phyloP scores from a whole-genome alignment of 306 rosid species.

The Oxytropis ochrocephala region DNA sequence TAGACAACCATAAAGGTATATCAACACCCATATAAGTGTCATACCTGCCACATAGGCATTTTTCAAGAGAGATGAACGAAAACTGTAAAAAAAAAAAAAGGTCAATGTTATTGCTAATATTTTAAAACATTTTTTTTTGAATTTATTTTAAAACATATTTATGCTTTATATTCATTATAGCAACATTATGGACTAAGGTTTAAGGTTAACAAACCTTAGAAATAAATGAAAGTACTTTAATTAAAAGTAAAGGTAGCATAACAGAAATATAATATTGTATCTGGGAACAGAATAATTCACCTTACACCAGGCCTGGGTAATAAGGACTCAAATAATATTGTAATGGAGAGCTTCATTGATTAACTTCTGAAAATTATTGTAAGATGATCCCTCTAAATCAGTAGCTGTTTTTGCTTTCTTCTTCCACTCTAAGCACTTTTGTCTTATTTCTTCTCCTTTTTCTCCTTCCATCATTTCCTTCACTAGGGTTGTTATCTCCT shows the following conservation, averaged over 20 bases:
- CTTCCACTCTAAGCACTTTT: background rate
- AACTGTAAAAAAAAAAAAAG: too few relatives aligned
- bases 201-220: too few relatives aligned
- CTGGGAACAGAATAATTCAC: background rate
- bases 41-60: too few relatives aligned
- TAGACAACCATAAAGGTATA: too few relatives aligned
- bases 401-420: background rate
- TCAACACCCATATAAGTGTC: too few relatives aligned
- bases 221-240: background rate
- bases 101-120: too few relatives aligned
- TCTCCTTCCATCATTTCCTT: background rate
- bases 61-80: too few relatives aligned
- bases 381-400: background rate
- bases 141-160: too few relatives aligned
- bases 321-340: background rate
- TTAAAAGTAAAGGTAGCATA: too few relatives aligned
- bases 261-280: background rate
- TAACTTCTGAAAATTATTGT: background rate
- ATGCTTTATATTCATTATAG: too few relatives aligned
- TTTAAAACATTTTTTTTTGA: too few relatives aligned
- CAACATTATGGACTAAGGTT: too few relatives aligned
- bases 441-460: background rate
- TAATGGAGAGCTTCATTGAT: background rate
- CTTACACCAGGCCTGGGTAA: background rate
- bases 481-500: background rate